Evolutionary conservation across 2,329 filamentous ascomycete species (phyloP), one percentile per base, ranked within the genome.

Genomic region (Penicillium sp.): DNA sequence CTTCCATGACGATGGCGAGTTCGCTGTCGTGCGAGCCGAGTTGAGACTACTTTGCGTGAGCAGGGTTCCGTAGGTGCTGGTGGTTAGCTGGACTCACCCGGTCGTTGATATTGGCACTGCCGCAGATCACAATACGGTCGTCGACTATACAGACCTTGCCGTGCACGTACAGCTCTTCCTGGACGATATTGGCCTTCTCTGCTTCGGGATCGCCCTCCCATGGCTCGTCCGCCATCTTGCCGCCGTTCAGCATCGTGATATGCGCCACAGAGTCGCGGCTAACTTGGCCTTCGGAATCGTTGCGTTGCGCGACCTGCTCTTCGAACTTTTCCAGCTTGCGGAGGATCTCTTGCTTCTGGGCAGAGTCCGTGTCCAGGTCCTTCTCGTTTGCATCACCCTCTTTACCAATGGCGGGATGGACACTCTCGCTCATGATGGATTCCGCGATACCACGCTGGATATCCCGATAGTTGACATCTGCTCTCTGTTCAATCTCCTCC

Each of bases 161-260:
- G 62, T 98, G 92, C 32, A 96, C 82, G 61, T 98, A 98, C 2
- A 96, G 76, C 63, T 98, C 90, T 61, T 98, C 92, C 59, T 95
- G 90, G 42, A 96, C 82, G 71, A 92, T 93, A 59, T 93, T 86
- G 37, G 83, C 76, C 40, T 88, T 83, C 62, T 96, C 92, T 1
- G 77, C 76, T 50, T 90, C 77, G 0, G 79, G 68, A 3, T 83
- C 68, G 11, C 85, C 83, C 11, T 89, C 82, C 85, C 87, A 95
- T 1, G 68, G 55, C 61, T 93, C 85, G 7, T 85, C 80, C 3
- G 72, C 74, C 54, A 78, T 65, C 73, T 74, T 69, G 60, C 76
- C 61, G 60, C 80, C 68, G 48, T 76, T 76, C 14, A 84, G 74
- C 86, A 96, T 92, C 23, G 88, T 87, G 50, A 86, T 80, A 48